A percentile compares a stretch with the other conserved stretches of the same genome.
These are phyloP conservation scores for Oehlia diaphana DNA, from an alignment of 192 early-diverging fungal species.

Conservation along the genomic window DNA sequence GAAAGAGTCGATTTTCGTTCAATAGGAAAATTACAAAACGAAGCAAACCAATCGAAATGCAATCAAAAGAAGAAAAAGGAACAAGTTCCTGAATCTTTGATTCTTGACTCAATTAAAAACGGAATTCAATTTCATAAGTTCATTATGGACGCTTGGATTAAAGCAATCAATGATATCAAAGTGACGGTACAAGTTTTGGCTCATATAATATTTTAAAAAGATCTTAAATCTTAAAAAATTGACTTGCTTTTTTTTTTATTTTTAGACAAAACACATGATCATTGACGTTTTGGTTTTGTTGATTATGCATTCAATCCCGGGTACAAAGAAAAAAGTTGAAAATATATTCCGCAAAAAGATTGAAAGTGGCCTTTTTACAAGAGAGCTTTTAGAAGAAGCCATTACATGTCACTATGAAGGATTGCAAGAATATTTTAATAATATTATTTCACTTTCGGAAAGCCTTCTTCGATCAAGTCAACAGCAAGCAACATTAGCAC, in stretches of 20 bases:
- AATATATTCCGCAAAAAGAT: slow-evolving; percentile 52
- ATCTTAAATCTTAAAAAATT: not conserved
- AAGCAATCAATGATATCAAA: slow-evolving; percentile 51
- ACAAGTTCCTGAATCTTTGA: slow-evolving; percentile 48
- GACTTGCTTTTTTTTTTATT: not conserved
- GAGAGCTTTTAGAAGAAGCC: slow-evolving; percentile 45
- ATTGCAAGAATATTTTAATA: slow-evolving; percentile 42
- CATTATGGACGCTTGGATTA: slow-evolving; percentile 70
- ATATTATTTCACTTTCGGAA: slow-evolving; percentile 60
- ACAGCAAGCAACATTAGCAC: slow-evolving; percentile 41
- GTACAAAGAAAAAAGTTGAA: slow-evolving; percentile 56
- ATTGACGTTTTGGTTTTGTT: slow-evolving; percentile 55
- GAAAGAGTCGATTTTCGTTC: slow-evolving; percentile 64
- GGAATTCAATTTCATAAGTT: slow-evolving; percentile 68
- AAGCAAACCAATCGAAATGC: slow-evolving; percentile 15
- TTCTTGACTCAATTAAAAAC: slow-evolving; percentile 64
- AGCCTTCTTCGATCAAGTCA: slow-evolving; percentile 57
- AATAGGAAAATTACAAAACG: slow-evolving; percentile 49
- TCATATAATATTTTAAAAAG: not conserved
- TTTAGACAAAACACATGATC: slow-evolving; percentile 46
- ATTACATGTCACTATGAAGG: slow-evolving; percentile 48
- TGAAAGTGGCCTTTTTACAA: slow-evolving; percentile 42
- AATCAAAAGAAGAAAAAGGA: slow-evolving; percentile 24
- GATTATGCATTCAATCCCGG: slow-evolving; percentile 50
- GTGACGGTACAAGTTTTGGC: slow-evolving; percentile 40